Conservation (phyloP, 768 basidiomycete genomes). For the Pisolithus microcarpus region DNA sequence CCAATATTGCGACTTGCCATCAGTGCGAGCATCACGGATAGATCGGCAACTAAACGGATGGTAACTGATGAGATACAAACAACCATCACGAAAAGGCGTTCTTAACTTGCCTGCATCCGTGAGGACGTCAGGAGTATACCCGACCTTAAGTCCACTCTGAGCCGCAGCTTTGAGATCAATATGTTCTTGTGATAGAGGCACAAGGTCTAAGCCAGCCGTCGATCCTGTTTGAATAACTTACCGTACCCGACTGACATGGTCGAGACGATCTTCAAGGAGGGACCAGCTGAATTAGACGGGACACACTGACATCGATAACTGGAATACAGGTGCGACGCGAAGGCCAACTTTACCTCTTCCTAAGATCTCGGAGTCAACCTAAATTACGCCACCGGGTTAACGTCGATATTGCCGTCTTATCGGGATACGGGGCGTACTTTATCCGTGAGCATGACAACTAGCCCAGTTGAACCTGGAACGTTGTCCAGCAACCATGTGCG, state of each 20-base stretch:
- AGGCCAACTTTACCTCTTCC: constrained; percentile 27
- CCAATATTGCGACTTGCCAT: constrained; percentile 88
- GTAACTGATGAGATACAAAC: neutral
- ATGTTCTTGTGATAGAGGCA: constrained; percentile 55
- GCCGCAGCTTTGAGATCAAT: constrained; percentile 56
- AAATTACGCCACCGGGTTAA: neutral
- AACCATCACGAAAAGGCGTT: neutral
- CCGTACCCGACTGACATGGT: constrained; percentile 92
- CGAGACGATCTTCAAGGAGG: constrained; percentile 72
- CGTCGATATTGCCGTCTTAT: neutral
- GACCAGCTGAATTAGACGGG: constrained; percentile 50
- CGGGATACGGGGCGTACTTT: constrained; percentile 38
- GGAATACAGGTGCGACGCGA: neutral
- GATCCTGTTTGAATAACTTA: constrained; percentile 22
- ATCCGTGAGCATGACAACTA: constrained; percentile 62
- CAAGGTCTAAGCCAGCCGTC: neutral
- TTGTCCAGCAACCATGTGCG: constrained; percentile 71
- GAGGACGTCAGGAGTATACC: constrained; percentile 91
- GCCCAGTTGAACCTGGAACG: constrained; percentile 54
- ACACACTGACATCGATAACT: neutral
- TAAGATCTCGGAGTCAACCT: constrained; percentile 68
- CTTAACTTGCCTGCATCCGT: constrained; percentile 69
- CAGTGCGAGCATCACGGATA: constrained; percentile 82
- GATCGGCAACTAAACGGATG: constrained; percentile 71
- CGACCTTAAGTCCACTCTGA: constrained; percentile 60